phyloP scores from a whole-genome alignment of 441 rosid genomes.

The Arabidopsis hybrid region DNA sequence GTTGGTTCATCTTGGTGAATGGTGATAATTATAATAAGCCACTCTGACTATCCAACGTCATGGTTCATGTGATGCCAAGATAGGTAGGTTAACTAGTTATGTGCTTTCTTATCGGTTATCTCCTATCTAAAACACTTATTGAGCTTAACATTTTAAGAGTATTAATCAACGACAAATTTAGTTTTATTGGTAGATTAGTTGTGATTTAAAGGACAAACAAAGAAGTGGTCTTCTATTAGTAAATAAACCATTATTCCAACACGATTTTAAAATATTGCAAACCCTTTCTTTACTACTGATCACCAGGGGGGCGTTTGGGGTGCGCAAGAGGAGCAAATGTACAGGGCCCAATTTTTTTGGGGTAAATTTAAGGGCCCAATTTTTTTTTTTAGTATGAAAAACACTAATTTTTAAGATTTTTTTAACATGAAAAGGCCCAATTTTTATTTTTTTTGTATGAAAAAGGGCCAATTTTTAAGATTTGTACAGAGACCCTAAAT shows the following conservation, averaged over 20 bases:
- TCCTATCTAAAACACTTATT: not conserved
- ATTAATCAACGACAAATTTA: not conserved
- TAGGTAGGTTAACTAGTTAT: conserved; percentile 29
- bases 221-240: conserved; percentile 10
- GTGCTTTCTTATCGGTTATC: conserved; percentile 27
- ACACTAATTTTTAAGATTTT: too few relatives aligned
- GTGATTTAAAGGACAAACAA: conserved; percentile 30
- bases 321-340: too few relatives aligned
- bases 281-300: not conserved
- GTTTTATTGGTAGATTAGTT: conserved; percentile 33
- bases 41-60: conserved; percentile 18
- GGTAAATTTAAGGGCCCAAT: too few relatives aligned
- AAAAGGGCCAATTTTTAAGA: too few relatives aligned
- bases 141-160: conserved; percentile 5
- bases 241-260: not conserved
- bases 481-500: too few relatives aligned
- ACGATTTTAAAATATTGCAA: not conserved
- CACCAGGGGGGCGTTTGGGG: too few relatives aligned
- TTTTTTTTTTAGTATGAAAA: too few relatives aligned
- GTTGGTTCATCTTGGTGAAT: conserved; percentile 11
- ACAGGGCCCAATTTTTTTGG: too few relatives aligned
- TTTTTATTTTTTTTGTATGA: too few relatives aligned
- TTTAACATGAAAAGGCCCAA: too few relatives aligned
- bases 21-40: not conserved
- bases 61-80: conserved; percentile 32